These are phyloP conservation scores for Podospora bellae-mahoneyi DNA, from an alignment of 495 filamentous ascomycete genomes.

Conservation along the genomic window DNA sequence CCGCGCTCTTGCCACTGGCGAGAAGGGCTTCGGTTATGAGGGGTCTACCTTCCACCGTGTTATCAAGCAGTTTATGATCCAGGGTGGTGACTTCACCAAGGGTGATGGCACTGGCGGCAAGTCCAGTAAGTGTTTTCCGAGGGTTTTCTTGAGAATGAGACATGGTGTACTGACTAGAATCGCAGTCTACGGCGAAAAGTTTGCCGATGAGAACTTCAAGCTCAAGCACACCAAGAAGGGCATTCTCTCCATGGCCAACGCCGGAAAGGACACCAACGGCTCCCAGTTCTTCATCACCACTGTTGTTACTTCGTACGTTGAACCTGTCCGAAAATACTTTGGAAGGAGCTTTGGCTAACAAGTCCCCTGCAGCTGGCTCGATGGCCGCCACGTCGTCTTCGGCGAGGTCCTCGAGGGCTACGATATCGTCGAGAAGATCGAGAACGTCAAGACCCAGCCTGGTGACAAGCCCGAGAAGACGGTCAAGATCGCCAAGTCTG, in stretches of 20 bases:
- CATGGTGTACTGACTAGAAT: slow-evolving; percentile 5
- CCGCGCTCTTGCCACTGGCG: slow-evolving; percentile 91
- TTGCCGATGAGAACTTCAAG: slow-evolving; percentile 99
- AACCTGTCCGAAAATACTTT: background rate
- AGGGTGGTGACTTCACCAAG: slow-evolving; percentile 98
- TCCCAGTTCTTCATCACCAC: slow-evolving; percentile 98
- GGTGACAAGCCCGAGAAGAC: slow-evolving; percentile 68
- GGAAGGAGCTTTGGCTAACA: slow-evolving; percentile 27
- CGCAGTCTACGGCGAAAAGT: slow-evolving; percentile 86
- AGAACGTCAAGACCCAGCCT: slow-evolving; percentile 66
- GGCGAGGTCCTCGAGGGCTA: slow-evolving; percentile 89
- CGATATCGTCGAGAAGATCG: slow-evolving; percentile 84
- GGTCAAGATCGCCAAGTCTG: slow-evolving; percentile 91
- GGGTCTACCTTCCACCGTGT: slow-evolving; percentile 97
- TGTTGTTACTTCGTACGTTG: slow-evolving; percentile 69
- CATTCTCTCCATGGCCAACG: slow-evolving; percentile 87
- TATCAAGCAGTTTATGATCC: slow-evolving; percentile 98
- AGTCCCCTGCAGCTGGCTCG: slow-evolving; percentile 64
- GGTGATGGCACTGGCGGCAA: slow-evolving; percentile 95
- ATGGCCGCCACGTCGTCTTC: slow-evolving; percentile 87
- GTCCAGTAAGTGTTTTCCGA: slow-evolving; percentile 56
- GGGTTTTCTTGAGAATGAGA: background rate
- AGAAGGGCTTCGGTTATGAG: slow-evolving; percentile 96
- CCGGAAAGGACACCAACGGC: slow-evolving; percentile 96
- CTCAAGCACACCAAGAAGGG: slow-evolving; percentile 71